Conservation (phyloP, 1,139 yeast species). For the Zygoascus sp. region DNA sequence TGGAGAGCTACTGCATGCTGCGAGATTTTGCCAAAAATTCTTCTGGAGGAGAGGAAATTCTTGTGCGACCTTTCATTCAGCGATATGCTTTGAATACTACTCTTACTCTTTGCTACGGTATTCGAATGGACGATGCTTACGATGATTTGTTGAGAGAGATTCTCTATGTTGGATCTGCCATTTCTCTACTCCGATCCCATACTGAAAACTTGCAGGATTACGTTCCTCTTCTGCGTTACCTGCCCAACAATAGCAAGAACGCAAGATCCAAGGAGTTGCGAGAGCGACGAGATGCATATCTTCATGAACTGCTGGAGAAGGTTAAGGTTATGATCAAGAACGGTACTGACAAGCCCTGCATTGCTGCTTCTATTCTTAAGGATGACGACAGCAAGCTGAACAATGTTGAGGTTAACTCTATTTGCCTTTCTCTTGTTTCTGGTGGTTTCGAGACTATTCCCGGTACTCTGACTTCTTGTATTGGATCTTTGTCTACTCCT, state of each 20-base stretch:
- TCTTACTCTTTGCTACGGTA: constrained; percentile 52
- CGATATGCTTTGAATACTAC: constrained; percentile 52
- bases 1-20: constrained; percentile 34
- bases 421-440: constrained; percentile 66
- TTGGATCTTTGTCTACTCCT: constrained; percentile 54
- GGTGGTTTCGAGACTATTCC: constrained; percentile 75
- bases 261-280: constrained; percentile 39
- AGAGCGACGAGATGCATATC: constrained; percentile 49
- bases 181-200: constrained; percentile 25
- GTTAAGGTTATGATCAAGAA: constrained; percentile 29
- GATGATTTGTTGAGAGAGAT: constrained; percentile 46
- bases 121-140: constrained; percentile 43
- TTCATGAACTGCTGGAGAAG: constrained; percentile 39
- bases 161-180: constrained; percentile 49
- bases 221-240: constrained; percentile 44
- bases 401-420: constrained; percentile 48
- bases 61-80: constrained; percentile 44
- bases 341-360: constrained; percentile 36
- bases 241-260: constrained; percentile 29
- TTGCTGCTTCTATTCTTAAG: constrained; percentile 44
- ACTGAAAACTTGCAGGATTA: constrained; percentile 52
- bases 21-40: constrained; percentile 22
- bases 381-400: constrained; percentile 29
- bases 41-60: constrained; percentile 35
- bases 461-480: constrained; percentile 53